These are phyloP conservation scores for Obba rivulosa DNA, from an alignment of 768 basidiomycete genomes.

Conservation along the genomic window DNA sequence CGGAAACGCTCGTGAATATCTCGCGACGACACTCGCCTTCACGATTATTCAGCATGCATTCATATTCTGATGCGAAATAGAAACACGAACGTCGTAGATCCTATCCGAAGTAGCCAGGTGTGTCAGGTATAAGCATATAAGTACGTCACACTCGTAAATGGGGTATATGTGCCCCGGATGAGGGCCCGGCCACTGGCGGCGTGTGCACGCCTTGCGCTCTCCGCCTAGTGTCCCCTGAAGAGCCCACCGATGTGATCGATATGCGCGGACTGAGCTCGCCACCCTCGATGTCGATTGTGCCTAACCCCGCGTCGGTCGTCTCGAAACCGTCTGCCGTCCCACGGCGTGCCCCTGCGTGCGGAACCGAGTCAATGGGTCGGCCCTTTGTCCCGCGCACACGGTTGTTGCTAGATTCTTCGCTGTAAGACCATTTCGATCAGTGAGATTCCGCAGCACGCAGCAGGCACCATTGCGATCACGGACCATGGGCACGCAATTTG, in stretches of 20 bases:
- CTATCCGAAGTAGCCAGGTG: conserved; percentile 6
- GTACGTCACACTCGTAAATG: conserved; percentile 8
- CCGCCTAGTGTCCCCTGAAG: background rate
- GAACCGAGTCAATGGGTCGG: conserved; percentile 66
- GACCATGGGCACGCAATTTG: background rate
- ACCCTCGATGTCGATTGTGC: conserved; percentile 33
- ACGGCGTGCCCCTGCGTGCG: conserved; percentile 60
- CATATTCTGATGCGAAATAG: background rate
- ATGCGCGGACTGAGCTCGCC: conserved; percentile 18
- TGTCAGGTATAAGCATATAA: conserved; percentile 1
- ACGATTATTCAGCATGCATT: too few species aligned
- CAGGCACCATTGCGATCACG: too few species aligned
- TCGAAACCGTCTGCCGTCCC: conserved; percentile 65
- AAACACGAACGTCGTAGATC: background rate
- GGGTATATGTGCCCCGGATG: conserved; percentile 12
- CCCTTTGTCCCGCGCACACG: conserved; percentile 57
- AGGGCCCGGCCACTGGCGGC: background rate
- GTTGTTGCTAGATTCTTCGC: conserved; percentile 79
- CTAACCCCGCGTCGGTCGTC: conserved; percentile 48
- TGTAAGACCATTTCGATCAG: conserved; percentile 23
- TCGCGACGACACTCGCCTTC: too few species aligned
- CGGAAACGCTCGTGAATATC: background rate
- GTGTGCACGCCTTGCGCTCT: background rate
- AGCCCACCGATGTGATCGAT: background rate
- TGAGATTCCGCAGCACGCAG: too few species aligned